Conservation (phyloP, 129 eudicot species). For the Heracleum sosnowskyi region DNA sequence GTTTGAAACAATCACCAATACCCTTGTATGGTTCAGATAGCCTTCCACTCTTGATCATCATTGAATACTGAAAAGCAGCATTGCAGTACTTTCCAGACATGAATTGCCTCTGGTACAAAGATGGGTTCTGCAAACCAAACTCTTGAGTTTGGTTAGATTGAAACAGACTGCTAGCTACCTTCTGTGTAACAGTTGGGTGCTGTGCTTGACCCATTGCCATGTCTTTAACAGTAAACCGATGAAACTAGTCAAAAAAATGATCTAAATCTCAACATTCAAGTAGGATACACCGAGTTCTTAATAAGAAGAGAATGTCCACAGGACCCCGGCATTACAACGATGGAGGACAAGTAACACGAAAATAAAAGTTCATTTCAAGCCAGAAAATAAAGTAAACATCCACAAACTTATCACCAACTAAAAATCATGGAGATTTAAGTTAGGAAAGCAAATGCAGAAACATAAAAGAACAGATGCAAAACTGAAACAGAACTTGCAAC, state of each 20-base stretch:
- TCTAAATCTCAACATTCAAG: too few species aligned
- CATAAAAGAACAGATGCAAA: not conserved
- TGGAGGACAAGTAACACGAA: too few species aligned
- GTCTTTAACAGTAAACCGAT: not conserved
- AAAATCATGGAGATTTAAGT: not conserved
- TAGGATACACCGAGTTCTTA: too few species aligned
- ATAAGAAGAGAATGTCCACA: too few species aligned
- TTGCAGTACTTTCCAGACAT: slow-evolving; percentile 27
- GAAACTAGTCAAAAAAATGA: not conserved
- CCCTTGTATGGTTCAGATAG: slow-evolving; percentile 43
- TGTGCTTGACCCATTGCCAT: slow-evolving; percentile 30
- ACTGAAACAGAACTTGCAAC: not conserved
- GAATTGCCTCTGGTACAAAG: slow-evolving; percentile 20
- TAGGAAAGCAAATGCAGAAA: not conserved
- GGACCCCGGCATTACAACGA: too few species aligned
- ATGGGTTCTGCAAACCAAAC: slow-evolving; percentile 10
- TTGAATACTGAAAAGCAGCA: slow-evolving; percentile 30
- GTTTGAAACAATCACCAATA: slow-evolving; percentile 41
- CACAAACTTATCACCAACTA: too few species aligned
- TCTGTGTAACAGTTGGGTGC: slow-evolving; percentile 34
- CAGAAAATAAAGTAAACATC: too few species aligned
- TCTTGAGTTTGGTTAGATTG: slow-evolving; percentile 21
- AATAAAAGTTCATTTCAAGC: too few species aligned
- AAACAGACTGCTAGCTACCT: slow-evolving; percentile 24
- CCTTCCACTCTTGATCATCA: slow-evolving; percentile 42